phyloP scores from a whole-genome alignment of 768 basidiomycete genomes.

The Lactarius sp. region DNA sequence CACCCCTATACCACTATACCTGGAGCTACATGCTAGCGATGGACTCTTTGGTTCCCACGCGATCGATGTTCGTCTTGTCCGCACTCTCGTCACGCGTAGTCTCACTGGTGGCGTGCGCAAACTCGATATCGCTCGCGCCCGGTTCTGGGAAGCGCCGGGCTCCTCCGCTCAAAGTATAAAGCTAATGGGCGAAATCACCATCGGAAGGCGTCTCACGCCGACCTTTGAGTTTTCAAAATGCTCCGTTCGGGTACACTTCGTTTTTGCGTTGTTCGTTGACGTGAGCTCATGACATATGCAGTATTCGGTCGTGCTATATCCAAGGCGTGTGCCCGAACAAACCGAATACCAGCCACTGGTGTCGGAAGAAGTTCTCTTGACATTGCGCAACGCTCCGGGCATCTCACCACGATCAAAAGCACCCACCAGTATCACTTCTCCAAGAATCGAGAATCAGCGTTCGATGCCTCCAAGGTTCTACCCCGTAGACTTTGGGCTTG shows the following conservation, averaged over 20 bases:
- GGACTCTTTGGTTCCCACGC: not conserved
- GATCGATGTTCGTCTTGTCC: conserved; percentile 20
- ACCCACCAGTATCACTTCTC: not conserved
- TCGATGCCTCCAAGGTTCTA: not conserved
- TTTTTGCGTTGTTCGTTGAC: not conserved
- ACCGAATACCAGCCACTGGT: conserved; percentile 11
- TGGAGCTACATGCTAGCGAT: not conserved
- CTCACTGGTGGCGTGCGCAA: conserved; percentile 1
- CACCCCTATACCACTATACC: conserved; percentile 19
- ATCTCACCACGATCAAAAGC: conserved; percentile 5
- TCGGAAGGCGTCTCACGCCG: conserved; percentile 6
- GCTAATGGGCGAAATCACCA: conserved; percentile 16
- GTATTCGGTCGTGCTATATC: conserved; percentile 17
- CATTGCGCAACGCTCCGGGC: conserved; percentile 24
- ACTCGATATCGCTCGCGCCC: conserved; percentile 8
- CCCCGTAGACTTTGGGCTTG: not conserved
- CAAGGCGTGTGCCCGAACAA: not conserved
- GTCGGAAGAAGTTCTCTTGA: conserved; percentile 26
- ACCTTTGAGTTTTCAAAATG: conserved; percentile 18
- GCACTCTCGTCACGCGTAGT: conserved; percentile 8
- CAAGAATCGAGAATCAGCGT: not conserved
- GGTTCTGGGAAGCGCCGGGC: conserved; percentile 14
- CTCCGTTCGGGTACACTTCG: conserved; percentile 3
- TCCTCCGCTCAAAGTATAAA: not conserved
- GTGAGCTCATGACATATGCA: conserved; percentile 4